These are phyloP conservation scores for Plasmopara viticola DNA, from an alignment of 352 stramenopile genomes.

Conservation along the genomic window DNA sequence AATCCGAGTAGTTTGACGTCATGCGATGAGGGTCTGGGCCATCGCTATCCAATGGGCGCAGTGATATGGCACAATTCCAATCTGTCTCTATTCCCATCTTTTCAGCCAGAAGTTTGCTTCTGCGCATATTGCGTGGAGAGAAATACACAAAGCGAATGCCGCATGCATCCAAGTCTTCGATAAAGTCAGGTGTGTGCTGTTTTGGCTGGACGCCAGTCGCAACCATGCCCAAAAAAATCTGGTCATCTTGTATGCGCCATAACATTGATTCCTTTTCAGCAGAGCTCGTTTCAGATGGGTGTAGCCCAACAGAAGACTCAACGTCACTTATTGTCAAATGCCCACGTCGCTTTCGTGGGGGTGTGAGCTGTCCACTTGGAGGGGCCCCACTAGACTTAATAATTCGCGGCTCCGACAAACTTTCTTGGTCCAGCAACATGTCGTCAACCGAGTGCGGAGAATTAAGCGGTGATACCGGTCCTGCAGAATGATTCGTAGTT, in stretches of 20 bases:
- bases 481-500: conserved; percentile 16
- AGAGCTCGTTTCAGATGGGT: conserved; percentile 46
- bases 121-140: conserved; percentile 97
- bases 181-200: conserved; percentile 91
- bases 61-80: conserved; percentile 98
- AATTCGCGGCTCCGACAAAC: conserved; percentile 5
- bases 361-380: conserved; percentile 23
- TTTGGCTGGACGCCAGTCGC: conserved; percentile 92
- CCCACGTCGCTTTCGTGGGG: conserved; percentile 18
- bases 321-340: conserved; percentile 39
- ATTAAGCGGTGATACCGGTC: conserved; percentile 20
- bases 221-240: conserved; percentile 97
- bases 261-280: conserved; percentile 54
- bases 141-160: conserved; percentile 99
- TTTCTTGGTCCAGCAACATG: conserved; percentile 14
- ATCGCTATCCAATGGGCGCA: conserved; percentile 89
- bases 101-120: conserved; percentile 94
- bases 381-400: conserved; percentile 20
- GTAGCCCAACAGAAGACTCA: conserved; percentile 41
- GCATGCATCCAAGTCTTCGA: conserved; percentile 92
- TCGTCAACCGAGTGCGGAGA: conserved; percentile 28
- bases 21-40: conserved; percentile 93
- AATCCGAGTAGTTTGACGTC: conserved; percentile 97
- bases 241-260: conserved; percentile 89
- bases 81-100: conserved; percentile 99